A percentile compares a stretch with the other conserved stretches of the same genome.
These are phyloP conservation scores for Fusarium secorum DNA, from an alignment of 2,329 filamentous ascomycete species.

Conservation along the genomic window DNA sequence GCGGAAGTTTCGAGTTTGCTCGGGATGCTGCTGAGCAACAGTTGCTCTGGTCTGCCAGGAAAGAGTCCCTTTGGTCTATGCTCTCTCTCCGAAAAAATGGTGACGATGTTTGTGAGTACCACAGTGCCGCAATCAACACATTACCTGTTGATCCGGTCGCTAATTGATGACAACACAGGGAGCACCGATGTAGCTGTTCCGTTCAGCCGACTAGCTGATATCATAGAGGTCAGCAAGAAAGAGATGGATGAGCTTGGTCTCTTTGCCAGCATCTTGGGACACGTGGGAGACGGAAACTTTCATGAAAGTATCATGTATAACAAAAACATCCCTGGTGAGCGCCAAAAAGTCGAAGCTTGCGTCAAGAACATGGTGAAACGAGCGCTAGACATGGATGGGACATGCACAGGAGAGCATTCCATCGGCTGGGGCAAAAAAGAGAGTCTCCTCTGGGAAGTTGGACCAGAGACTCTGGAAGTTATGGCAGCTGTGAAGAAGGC, in stretches of 20 bases:
- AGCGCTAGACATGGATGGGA: slow-evolving; percentile 94
- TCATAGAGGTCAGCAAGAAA: slow-evolving; percentile 84
- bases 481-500: slow-evolving; percentile 87
- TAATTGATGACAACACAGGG: slow-evolving; percentile 53
- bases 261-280: slow-evolving; percentile 87
- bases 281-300: slow-evolving; percentile 95
- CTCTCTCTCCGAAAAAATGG: slow-evolving; percentile 71
- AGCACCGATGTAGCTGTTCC: slow-evolving; percentile 87
- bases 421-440: slow-evolving; percentile 88
- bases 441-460: slow-evolving; percentile 79
- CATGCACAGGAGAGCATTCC: slow-evolving; percentile 88
- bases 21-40: slow-evolving; percentile 74
- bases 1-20: slow-evolving; percentile 78
- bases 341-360: slow-evolving; percentile 77
- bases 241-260: slow-evolving; percentile 86
- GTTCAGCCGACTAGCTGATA: slow-evolving; percentile 76
- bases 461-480: slow-evolving; percentile 78
- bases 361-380: slow-evolving; percentile 90
- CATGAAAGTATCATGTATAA: slow-evolving; percentile 93
- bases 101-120: slow-evolving; percentile 69
- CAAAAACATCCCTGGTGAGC: slow-evolving; percentile 71
- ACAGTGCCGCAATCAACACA: background rate
- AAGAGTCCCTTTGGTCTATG: slow-evolving; percentile 86
- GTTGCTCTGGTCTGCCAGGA: slow-evolving; percentile 80
- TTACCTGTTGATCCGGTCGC: background rate